These are phyloP conservation scores for Pichia sp. DNA, from an alignment of 1,139 yeast genomes.

Conservation along the genomic window DNA sequence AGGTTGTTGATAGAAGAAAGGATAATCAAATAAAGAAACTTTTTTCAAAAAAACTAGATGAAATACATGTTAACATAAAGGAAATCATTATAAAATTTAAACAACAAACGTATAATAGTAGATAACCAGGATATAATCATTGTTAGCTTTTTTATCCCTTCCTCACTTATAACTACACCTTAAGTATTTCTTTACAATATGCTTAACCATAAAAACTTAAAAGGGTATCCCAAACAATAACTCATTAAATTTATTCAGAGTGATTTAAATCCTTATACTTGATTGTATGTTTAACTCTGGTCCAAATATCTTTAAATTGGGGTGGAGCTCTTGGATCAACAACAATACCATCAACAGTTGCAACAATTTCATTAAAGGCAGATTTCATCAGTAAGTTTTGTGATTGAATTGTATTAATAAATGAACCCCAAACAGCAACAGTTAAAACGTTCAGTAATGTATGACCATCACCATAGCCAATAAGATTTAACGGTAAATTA, in stretches of 20 bases:
- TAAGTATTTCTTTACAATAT: not conserved
- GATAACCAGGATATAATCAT: too few species aligned
- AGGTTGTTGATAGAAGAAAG: too few species aligned
- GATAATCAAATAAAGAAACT: too few species aligned
- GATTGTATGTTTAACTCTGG: slow-evolving; percentile 37
- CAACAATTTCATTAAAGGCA: slow-evolving; percentile 65
- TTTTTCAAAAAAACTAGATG: too few species aligned
- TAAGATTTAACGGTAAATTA: slow-evolving; percentile 12
- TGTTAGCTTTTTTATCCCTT: too few species aligned
- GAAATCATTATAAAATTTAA: too few species aligned
- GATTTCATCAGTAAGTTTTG: slow-evolving; percentile 68
- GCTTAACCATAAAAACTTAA: not conserved
- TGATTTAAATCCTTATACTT: slow-evolving; percentile 6
- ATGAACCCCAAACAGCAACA: slow-evolving; percentile 26
- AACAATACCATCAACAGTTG: slow-evolving; percentile 60
- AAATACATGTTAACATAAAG: too few species aligned
- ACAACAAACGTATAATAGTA: too few species aligned
- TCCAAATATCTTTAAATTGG: slow-evolving; percentile 54
- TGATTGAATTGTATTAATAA: slow-evolving; percentile 74
- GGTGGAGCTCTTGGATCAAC: slow-evolving; percentile 56
- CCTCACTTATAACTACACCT: not conserved
- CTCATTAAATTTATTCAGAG: not conserved
- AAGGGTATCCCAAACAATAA: not conserved
- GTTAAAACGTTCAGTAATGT: slow-evolving; percentile 5
- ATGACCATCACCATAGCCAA: slow-evolving; percentile 16